A percentile compares a stretch with the other conserved stretches of the same genome.
Evolutionary conservation across 257 asterid genomes (phyloP).

Genomic region (Petunia axillaris): DNA sequence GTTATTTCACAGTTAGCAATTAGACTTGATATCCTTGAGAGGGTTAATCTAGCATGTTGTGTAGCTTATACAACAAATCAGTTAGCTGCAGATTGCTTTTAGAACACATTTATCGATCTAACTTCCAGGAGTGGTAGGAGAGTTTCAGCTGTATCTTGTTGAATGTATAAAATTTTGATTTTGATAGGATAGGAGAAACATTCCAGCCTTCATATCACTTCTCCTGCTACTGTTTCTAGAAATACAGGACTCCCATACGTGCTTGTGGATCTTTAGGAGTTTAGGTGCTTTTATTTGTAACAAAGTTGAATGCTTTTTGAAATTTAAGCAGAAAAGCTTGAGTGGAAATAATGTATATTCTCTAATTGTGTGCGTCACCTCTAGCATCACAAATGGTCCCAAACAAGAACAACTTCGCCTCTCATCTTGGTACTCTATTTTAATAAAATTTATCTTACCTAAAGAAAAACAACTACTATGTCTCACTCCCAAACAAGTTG

Average conservation of each 20-base stretch:
- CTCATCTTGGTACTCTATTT: no score
- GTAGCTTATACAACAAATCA: background rate
- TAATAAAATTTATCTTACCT: no score
- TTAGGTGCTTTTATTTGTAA: background rate
- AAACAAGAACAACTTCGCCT: no score
- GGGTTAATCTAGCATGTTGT: background rate
- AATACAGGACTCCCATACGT: background rate
- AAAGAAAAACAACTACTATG: no score
- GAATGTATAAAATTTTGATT: background rate
- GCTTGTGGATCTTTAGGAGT: background rate
- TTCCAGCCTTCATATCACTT: background rate
- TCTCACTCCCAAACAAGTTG: no score
- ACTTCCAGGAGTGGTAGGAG: background rate
- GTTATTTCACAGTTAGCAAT: background rate
- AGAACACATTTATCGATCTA: background rate
- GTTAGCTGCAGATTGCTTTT: background rate
- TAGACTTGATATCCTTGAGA: background rate
- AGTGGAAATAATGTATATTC: background rate
- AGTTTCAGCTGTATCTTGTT: background rate
- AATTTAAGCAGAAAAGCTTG: background rate
- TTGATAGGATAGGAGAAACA: no score
- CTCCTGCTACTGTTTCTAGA: background rate
- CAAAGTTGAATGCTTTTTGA: background rate
- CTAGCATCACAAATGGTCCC: background rate
- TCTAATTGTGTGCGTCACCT: background rate